Conservation (phyloP, 805 yeast genomes). For the Hermanozyma aechmeae region DNA sequence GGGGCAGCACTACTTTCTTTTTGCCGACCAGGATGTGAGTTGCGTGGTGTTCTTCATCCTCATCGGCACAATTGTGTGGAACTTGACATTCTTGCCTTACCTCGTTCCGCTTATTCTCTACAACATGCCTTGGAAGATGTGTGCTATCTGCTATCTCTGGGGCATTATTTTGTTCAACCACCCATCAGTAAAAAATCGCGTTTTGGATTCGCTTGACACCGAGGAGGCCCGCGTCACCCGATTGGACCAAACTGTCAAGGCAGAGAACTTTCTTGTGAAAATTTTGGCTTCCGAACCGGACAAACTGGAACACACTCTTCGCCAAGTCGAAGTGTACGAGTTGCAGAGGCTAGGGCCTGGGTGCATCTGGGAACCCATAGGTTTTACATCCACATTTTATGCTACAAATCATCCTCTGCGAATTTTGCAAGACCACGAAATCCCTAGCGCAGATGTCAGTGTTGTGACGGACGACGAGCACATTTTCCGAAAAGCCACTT, state of each 20-base stretch:
- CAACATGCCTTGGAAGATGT: conserved; percentile 18
- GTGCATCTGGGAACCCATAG: conserved; percentile 56
- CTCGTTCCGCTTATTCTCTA: conserved; percentile 20
- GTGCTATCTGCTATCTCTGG: conserved; percentile 44
- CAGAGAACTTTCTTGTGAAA: conserved; percentile 31
- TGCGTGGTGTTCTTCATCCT: conserved; percentile 38
- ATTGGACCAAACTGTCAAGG: conserved; percentile 37
- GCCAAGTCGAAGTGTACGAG: conserved; percentile 59
- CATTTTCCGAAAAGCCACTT: conserved; percentile 5
- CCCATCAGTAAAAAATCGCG: conserved; percentile 40
- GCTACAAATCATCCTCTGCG: conserved; percentile 33
- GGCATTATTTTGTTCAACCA: conserved; percentile 29
- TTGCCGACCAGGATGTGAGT: conserved; percentile 53
- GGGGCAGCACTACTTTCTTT: conserved; percentile 51
- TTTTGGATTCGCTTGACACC: conserved; percentile 42
- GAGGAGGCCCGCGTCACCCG: conserved; percentile 56
- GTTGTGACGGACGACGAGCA: no score
- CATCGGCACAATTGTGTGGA: conserved; percentile 12
- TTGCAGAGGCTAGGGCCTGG: conserved; percentile 44
- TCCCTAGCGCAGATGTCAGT: conserved; percentile 8
- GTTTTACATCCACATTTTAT: conserved; percentile 47
- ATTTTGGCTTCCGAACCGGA: conserved; percentile 4
- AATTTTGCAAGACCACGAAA: conserved; percentile 11
- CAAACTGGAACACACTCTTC: conserved; percentile 6
- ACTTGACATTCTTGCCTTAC: conserved; percentile 19